phyloP scores from a whole-genome alignment of 352 stramenopile species.

The Pythium apleroticum region DNA sequence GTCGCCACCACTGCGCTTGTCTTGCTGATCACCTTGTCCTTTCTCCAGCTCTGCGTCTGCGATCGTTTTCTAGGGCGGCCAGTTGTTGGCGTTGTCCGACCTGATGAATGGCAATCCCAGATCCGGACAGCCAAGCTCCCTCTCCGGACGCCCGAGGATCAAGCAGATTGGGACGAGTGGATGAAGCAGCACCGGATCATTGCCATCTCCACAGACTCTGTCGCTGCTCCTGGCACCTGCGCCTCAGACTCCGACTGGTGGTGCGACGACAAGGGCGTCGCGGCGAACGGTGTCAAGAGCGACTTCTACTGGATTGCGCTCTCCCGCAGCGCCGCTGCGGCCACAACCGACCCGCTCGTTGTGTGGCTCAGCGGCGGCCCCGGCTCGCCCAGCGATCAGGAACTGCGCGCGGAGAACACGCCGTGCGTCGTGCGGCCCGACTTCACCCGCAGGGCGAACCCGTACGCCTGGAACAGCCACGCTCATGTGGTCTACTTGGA shows the following conservation, averaged over 20 bases:
- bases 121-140: too few relatives aligned
- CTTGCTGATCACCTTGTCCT: too few relatives aligned
- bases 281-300: background rate
- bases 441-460: conserved; percentile 22
- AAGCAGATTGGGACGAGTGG: too few relatives aligned
- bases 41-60: too few relatives aligned
- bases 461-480: conserved; percentile 37
- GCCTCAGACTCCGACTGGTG: background rate
- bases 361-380: conserved; percentile 15
- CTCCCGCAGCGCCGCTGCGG: background rate
- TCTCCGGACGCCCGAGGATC: too few relatives aligned
- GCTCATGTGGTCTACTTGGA: conserved; percentile 41
- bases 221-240: too few relatives aligned
- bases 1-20: too few relatives aligned
- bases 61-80: too few relatives aligned
- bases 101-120: too few relatives aligned
- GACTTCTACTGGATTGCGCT: background rate
- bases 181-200: too few relatives aligned
- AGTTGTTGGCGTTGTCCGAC: too few relatives aligned
- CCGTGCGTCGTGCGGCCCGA: conserved; percentile 30
- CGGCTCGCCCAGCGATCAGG: conserved; percentile 31
- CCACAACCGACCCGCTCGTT: background rate
- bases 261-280: background rate
- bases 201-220: too few relatives aligned
- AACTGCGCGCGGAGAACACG: conserved; percentile 35